Evolutionary conservation across 352 stramenopile species (phyloP).

Genomic region (Globisporangium takayamanum): DNA sequence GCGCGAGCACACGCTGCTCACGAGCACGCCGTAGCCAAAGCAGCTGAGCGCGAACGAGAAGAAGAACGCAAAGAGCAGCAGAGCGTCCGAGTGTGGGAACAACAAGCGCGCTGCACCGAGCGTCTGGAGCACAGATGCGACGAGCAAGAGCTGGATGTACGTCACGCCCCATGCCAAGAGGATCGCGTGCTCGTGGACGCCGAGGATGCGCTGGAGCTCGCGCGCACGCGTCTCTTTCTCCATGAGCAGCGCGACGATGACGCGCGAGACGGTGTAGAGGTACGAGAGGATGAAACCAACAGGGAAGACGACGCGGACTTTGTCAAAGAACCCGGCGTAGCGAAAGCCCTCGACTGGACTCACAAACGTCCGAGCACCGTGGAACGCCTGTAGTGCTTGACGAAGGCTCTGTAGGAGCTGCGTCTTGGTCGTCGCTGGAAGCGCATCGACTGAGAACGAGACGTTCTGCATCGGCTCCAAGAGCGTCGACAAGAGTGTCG

Average conservation of each 20-base stretch:
- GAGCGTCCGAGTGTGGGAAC: slow-evolving; percentile 37
- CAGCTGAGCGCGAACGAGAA: slow-evolving; percentile 71
- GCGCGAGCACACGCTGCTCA: slow-evolving; percentile 60
- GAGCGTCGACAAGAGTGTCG: too few species aligned
- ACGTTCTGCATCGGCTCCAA: slow-evolving; percentile 8
- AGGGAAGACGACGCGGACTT: slow-evolving; percentile 67
- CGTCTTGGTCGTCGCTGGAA: slow-evolving; percentile 21
- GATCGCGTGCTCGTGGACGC: slow-evolving; percentile 54
- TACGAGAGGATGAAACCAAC: slow-evolving; percentile 92
- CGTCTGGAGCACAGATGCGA: slow-evolving; percentile 43
- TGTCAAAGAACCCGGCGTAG: slow-evolving; percentile 72
- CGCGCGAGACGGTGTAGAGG: slow-evolving; percentile 86
- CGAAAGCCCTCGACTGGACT: slow-evolving; percentile 47
- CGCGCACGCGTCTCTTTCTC: slow-evolving; percentile 91
- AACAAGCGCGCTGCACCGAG: slow-evolving; percentile 25
- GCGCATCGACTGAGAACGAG: slow-evolving; percentile 7
- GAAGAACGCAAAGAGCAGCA: slow-evolving; percentile 60
- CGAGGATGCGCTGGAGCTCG: slow-evolving; percentile 91
- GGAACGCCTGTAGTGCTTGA: slow-evolving; percentile 52
- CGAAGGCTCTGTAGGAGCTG: slow-evolving; percentile 39
- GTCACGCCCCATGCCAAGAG: slow-evolving; percentile 68
- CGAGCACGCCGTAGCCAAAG: slow-evolving; percentile 69
- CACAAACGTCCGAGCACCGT: slow-evolving; percentile 40
- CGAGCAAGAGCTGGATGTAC: slow-evolving; percentile 55
- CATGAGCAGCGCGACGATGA: slow-evolving; percentile 86